phyloP scores from a whole-genome alignment of 345 rosid genomes.

The Pugionium cornutum region DNA sequence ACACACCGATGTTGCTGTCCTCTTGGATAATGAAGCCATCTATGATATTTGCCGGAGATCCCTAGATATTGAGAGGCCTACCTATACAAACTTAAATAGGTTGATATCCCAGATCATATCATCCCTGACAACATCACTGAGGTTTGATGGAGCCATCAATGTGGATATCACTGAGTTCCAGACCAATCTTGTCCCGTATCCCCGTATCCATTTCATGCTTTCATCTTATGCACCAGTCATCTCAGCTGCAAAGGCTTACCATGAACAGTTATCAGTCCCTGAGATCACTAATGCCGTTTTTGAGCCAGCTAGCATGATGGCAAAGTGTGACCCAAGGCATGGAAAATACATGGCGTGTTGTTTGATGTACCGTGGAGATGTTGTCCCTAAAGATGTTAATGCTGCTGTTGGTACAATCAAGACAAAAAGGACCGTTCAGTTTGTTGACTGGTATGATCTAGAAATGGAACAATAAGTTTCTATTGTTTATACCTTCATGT shows the following conservation, averaged over 20 bases:
- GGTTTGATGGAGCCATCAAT: too few species aligned
- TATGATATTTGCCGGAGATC: conserved; percentile 49
- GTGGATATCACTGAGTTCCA: too few species aligned
- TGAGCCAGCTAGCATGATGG: conserved; percentile 76
- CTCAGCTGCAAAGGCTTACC: conserved; percentile 70
- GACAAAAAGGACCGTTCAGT: too few species aligned
- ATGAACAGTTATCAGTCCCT: conserved; percentile 49
- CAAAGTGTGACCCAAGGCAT: conserved; percentile 59
- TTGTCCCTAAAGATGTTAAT: too few species aligned
- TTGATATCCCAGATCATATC: conserved; percentile 69
- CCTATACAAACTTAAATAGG: conserved; percentile 64
- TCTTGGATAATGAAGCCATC: too few species aligned
- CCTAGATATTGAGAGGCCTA: conserved; percentile 68
- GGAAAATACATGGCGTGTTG: too few species aligned
- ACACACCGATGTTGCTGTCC: too few species aligned
- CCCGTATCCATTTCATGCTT: conserved; percentile 70
- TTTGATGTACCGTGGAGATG: too few species aligned
- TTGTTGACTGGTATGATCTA: conserved; percentile 44
- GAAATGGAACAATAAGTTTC: neutral
- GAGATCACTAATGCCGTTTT: conserved; percentile 52
- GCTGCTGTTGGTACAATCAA: too few species aligned
- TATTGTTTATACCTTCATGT: neutral
- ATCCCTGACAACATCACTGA: conserved; percentile 41
- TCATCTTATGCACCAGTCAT: conserved; percentile 74
- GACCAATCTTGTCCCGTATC: conserved; percentile 43